A percentile compares a stretch with the other conserved stretches of the same genome.
Evolutionary conservation across 1,284 basidiomycete species (phyloP).

Genomic region (Crepidotus sp.): DNA sequence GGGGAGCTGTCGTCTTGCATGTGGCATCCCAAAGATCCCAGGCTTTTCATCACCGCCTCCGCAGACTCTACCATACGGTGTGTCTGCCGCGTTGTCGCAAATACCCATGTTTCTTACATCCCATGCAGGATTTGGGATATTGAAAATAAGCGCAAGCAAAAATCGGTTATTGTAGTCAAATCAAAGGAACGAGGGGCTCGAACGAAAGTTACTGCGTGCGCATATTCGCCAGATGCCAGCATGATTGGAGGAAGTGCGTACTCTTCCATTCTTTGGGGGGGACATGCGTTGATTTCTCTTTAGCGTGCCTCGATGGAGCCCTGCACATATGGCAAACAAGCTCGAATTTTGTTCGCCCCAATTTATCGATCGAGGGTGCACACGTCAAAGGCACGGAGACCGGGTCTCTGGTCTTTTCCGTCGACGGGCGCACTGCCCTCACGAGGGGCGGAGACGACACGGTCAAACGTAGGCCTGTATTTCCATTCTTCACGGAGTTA

Average conservation of each 20-base stretch:
- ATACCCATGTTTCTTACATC: slow-evolving; percentile 6
- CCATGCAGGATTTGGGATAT: slow-evolving; percentile 82
- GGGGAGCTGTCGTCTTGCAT: slow-evolving; percentile 83
- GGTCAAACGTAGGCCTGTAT: slow-evolving; percentile 81
- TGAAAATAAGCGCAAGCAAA: slow-evolving; percentile 82
- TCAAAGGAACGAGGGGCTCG: slow-evolving; percentile 93
- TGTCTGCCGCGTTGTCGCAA: slow-evolving; percentile 19
- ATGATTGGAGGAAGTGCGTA: slow-evolving; percentile 77
- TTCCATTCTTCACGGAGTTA: slow-evolving; percentile 9
- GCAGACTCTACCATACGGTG: slow-evolving; percentile 91
- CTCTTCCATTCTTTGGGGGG: slow-evolving; percentile 10
- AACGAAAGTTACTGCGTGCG: slow-evolving; percentile 84
- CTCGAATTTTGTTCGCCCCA: slow-evolving; percentile 87
- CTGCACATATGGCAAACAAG: slow-evolving; percentile 90
- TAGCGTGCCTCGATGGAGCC: slow-evolving; percentile 85
- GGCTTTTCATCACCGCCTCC: slow-evolving; percentile 86
- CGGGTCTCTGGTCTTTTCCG: slow-evolving; percentile 76
- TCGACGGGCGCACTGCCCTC: slow-evolving; percentile 74
- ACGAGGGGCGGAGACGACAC: slow-evolving; percentile 91
- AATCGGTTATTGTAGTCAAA: slow-evolving; percentile 90
- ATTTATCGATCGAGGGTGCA: slow-evolving; percentile 76
- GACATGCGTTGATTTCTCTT: slow-evolving; percentile 13
- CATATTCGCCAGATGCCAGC: slow-evolving; percentile 80
- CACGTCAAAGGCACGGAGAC: slow-evolving; percentile 79
- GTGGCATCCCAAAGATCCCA: slow-evolving; percentile 84